These are phyloP conservation scores for Vicia sativa DNA, from an alignment of 306 rosid species.

Conservation along the genomic window DNA sequence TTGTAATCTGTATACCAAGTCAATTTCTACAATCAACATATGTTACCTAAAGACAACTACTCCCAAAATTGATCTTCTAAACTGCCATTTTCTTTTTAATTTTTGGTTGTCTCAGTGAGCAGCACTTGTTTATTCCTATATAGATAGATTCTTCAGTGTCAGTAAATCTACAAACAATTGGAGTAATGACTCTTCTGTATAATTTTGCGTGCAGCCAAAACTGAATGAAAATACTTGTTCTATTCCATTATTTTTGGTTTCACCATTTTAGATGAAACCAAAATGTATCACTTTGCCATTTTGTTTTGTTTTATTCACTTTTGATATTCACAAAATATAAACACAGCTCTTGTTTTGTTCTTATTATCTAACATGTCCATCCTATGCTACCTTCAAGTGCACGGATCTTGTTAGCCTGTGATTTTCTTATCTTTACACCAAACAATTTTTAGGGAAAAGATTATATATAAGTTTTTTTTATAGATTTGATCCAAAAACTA, in stretches of 20 bases:
- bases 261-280: slow-evolving; percentile 6
- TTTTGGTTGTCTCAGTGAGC: slow-evolving; percentile 2
- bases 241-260: slow-evolving; percentile 4
- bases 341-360: slow-evolving; percentile 6
- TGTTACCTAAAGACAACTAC: neutral
- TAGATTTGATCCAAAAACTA: neutral
- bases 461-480: neutral
- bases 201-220: neutral
- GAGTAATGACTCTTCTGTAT: neutral
- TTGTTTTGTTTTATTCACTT: neutral
- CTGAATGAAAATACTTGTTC: neutral
- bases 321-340: neutral
- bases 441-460: neutral
- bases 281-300: slow-evolving; percentile 5
- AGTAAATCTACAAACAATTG: neutral
- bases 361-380: neutral
- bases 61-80: neutral
- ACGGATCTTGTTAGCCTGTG: neutral
- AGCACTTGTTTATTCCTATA: slow-evolving; percentile 27
- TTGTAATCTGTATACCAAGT: neutral
- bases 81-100: neutral
- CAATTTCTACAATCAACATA: neutral
- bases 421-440: neutral
- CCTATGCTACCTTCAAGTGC: neutral
- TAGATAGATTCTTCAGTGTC: neutral